Base-by-base conservation (phyloP, 1,284 basidiomycete genomes). In the Takashimella tepidaria region DNA sequence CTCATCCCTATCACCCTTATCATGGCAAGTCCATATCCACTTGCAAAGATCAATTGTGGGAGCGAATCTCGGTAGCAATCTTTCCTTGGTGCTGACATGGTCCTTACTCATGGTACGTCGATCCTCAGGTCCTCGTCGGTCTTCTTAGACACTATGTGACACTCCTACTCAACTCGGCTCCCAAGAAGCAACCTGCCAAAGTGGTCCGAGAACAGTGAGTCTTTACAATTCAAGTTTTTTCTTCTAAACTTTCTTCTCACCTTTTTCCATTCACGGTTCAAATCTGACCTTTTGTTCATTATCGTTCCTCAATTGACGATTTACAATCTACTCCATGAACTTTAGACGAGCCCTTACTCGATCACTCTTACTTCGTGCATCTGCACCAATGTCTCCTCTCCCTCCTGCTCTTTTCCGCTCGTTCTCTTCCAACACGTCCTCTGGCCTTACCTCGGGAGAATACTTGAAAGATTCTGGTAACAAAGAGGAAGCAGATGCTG, bases 1-100 rank as follows among this genome's bases (percentile, higher is more conserved):
- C 78, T 99, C 55, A 89, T 98, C 73, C 96, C 96, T 54, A 96
- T 99, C 75, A 95, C 92, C 45, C 79, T 97, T 60, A 92, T 98
- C 75, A 98, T 98, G 92, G 89, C 89, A 64, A 67, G 83, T 49
- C 25, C 76, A 57, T 25, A 16, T n/a, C n/a, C 31, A 8, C 31
- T 37, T 37, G 10, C 31, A 8, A 8, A 16, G 16, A 37, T 37
- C 16, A 8, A 37, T 37, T 8, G 16, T 37, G 31, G 31, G 16
- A 16, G 31, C 25, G 3, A 21, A 37, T 12, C 41, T 41, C 26
- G 51, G 22, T 20, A 24, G 48, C 44, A 22, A 50, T 16, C 20
- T n/a, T 26, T 31, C 23, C 10, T 19, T 20, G 19, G 11, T 8
- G 16, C 37, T 50, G 41, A 50, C 25, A 37, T 16, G n/a, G n/a